Percentiles rank a stretch among this genome's conserved stretches.
Conservation (phyloP, 2,329 filamentous ascomycete species). For the Botryosphaeria dothidea region DNA sequence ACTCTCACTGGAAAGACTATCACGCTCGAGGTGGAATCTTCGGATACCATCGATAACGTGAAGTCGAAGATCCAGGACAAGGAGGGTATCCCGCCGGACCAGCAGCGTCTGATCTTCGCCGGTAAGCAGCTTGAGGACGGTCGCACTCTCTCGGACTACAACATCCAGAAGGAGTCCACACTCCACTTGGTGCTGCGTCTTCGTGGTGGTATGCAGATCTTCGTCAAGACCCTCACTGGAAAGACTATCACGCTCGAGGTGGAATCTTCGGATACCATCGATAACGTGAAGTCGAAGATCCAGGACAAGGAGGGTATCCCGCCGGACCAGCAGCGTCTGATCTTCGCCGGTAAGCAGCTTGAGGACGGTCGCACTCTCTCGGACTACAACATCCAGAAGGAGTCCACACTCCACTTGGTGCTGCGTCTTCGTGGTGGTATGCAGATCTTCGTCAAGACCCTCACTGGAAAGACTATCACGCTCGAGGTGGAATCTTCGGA, state of each 20-base stretch:
- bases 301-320: constrained; percentile 81
- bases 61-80: constrained; percentile 98
- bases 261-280: constrained; percentile 85
- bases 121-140: constrained; percentile 97
- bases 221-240: constrained; percentile 64
- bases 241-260: constrained; percentile 95
- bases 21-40: constrained; percentile 67
- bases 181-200: constrained; percentile 85
- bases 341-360: constrained; percentile 91
- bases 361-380: constrained; percentile 88
- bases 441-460: constrained; percentile 60
- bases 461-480: constrained; percentile 88
- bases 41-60: constrained; percentile 92
- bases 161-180: constrained; percentile 91
- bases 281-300: constrained; percentile 94
- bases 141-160: constrained; percentile 87
- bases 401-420: constrained; percentile 78
- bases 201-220: constrained; percentile 72
- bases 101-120: constrained; percentile 94
- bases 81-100: constrained; percentile 93
- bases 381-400: constrained; percentile 94
- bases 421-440: constrained; percentile 83
- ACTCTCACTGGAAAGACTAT: constrained; percentile 65
- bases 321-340: constrained; percentile 90
- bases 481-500: constrained; percentile 86